Percentiles rank a stretch among this genome's conserved stretches.
phyloP scores from a whole-genome alignment of 2,329 filamentous ascomycete species.

The Calycina herbarum region DNA sequence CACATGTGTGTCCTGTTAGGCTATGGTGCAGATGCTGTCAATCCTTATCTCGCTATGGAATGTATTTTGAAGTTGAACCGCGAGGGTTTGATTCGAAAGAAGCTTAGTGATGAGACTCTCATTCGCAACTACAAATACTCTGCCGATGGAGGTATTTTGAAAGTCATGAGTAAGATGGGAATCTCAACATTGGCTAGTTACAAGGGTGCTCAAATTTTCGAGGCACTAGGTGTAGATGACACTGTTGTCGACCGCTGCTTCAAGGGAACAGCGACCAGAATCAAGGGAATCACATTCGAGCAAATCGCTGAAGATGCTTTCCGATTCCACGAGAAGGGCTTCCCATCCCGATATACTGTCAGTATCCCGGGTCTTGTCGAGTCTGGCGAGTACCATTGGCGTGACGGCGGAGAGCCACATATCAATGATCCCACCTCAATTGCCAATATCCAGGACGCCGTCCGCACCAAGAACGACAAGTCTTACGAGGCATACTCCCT shows the following conservation, averaged over 20 bases:
- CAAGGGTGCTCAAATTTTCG: constrained; percentile 97
- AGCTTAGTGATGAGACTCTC: constrained; percentile 76
- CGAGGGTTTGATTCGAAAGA: constrained; percentile 89
- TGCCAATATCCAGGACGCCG: constrained; percentile 95
- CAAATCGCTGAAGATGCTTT: constrained; percentile 92
- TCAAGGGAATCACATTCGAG: constrained; percentile 91
- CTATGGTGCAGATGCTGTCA: constrained; percentile 91
- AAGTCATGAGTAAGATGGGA: constrained; percentile 99
- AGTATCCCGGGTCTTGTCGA: constrained; percentile 80
- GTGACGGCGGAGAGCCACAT: constrained; percentile 92
- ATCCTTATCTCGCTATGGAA: constrained; percentile 93
- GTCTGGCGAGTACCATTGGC: constrained; percentile 97
- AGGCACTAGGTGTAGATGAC: constrained; percentile 91
- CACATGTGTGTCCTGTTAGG: constrained; percentile 98
- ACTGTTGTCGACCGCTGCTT: constrained; percentile 92
- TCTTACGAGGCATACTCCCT: constrained; percentile 96
- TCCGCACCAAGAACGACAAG: constrained; percentile 96
- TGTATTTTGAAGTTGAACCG: constrained; percentile 96
- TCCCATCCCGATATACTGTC: constrained; percentile 75
- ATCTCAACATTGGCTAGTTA: constrained; percentile 95
- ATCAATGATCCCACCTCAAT: constrained; percentile 94
- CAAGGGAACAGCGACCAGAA: constrained; percentile 88
- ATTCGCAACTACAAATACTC: constrained; percentile 97
- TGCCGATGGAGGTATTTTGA: constrained; percentile 92
- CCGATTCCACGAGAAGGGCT: constrained; percentile 92